Conservation (phyloP, 768 basidiomycete species). For the Chlorophyllum brunneum region DNA sequence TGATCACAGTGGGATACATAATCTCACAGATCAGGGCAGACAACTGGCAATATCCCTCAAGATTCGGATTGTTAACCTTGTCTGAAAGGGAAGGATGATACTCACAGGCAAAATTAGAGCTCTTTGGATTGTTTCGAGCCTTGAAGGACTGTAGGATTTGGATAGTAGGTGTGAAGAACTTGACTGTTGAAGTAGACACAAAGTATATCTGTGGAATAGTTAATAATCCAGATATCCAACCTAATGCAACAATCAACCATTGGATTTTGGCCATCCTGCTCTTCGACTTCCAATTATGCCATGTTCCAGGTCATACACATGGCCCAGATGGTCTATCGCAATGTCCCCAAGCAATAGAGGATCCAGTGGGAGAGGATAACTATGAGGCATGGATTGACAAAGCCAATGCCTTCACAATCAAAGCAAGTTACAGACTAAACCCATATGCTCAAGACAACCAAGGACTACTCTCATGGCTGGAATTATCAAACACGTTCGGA, state of each 20-base stretch:
- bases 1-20: slow-evolving; percentile 17
- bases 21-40: slow-evolving; percentile 16
- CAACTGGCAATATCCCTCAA: slow-evolving; percentile 13
- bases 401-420: too few species aligned
- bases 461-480: too few species aligned
- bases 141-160: slow-evolving; percentile 18
- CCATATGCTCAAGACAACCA: too few species aligned
- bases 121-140: slow-evolving; percentile 26
- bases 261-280: too few species aligned
- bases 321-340: slow-evolving; percentile 21
- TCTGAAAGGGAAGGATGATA: slow-evolving; percentile 20
- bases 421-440: too few species aligned
- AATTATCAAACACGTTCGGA: too few species aligned
- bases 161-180: slow-evolving; percentile 22
- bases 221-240: too few species aligned
- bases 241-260: too few species aligned
- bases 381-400: too few species aligned
- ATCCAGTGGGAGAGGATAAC: too few species aligned
- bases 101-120: slow-evolving; percentile 32
- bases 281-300: too few species aligned
- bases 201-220: slow-evolving; percentile 31
- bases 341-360: slow-evolving; percentile 7
- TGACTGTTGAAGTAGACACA: slow-evolving; percentile 26
- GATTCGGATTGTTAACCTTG: slow-evolving; percentile 5
- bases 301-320: slow-evolving; percentile 18